Evolutionary conservation across 1,284 basidiomycete genomes (phyloP).

Genomic region (Veloboletus limbatus): DNA sequence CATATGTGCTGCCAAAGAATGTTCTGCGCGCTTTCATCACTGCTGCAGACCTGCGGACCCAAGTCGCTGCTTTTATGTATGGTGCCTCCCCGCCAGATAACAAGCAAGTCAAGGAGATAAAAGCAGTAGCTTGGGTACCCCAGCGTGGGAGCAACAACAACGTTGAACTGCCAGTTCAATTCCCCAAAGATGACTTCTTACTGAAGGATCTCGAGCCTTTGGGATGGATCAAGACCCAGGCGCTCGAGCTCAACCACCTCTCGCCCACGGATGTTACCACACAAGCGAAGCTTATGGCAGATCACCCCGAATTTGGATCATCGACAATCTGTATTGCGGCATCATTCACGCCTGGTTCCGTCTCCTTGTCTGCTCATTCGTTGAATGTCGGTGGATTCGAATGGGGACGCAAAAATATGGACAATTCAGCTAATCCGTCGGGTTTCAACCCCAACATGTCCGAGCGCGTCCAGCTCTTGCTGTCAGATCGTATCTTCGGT

Average conservation of each 20-base stretch:
- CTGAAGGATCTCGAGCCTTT: slow-evolving; percentile 93
- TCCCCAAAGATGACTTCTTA: slow-evolving; percentile 92
- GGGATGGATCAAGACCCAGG: slow-evolving; percentile 98
- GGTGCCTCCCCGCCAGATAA: slow-evolving; percentile 94
- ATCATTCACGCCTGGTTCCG: slow-evolving; percentile 97
- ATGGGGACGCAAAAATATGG: slow-evolving; percentile 94
- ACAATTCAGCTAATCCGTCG: slow-evolving; percentile 80
- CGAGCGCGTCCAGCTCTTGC: slow-evolving; percentile 89
- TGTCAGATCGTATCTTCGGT: slow-evolving; percentile 91
- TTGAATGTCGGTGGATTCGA: slow-evolving; percentile 93
- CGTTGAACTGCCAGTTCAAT: slow-evolving; percentile 81
- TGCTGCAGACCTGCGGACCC: slow-evolving; percentile 91
- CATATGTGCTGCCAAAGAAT: slow-evolving; percentile 98
- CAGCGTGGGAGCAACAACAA: slow-evolving; percentile 95
- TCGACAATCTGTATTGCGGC: slow-evolving; percentile 92
- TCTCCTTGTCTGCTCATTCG: slow-evolving; percentile 91
- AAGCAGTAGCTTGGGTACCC: slow-evolving; percentile 93
- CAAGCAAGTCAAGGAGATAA: slow-evolving; percentile 98
- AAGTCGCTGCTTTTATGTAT: slow-evolving; percentile 94
- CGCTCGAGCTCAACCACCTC: slow-evolving; percentile 88
- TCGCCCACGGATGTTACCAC: slow-evolving; percentile 94
- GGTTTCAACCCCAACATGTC: slow-evolving; percentile 99
- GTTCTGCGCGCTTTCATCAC: slow-evolving; percentile 93
- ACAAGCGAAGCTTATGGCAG: slow-evolving; percentile 95
- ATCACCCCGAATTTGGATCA: slow-evolving; percentile 93